phyloP scores from a whole-genome alignment of 441 rosid genomes.

The Biscutella laevigata region DNA sequence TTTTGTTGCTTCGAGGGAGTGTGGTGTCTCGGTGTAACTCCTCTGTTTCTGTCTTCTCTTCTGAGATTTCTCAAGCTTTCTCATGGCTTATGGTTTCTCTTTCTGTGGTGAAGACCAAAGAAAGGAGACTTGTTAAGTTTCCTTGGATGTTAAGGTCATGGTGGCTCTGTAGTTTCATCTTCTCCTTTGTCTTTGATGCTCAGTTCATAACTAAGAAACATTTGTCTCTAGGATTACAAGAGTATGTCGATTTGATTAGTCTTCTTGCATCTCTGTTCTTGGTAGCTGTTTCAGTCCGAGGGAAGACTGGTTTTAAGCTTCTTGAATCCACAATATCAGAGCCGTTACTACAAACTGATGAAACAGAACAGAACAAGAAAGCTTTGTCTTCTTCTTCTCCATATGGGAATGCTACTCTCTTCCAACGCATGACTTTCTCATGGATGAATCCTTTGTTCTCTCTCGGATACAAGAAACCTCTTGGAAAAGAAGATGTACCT shows the following conservation, averaged over 20 bases:
- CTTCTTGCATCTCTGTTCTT: constrained; percentile 53
- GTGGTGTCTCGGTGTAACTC: constrained; percentile 33
- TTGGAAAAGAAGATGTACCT: constrained; percentile 67
- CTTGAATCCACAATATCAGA: constrained; percentile 31
- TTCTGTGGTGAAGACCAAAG: constrained; percentile 30
- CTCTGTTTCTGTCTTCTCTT: constrained; percentile 30
- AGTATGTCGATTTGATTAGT: constrained; percentile 40
- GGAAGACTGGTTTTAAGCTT: constrained; percentile 53
- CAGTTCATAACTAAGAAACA: constrained; percentile 30
- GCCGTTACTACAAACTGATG: constrained; percentile 44
- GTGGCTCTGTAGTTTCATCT: constrained; percentile 78
- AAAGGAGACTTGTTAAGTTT: constrained; percentile 29
- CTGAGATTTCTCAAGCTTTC: constrained; percentile 48
- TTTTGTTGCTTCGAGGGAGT: constrained; percentile 35
- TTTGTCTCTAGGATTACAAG: constrained; percentile 29
- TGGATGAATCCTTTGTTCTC: constrained; percentile 86
- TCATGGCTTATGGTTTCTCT: constrained; percentile 43
- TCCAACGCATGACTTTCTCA: constrained; percentile 77
- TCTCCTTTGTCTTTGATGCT: constrained; percentile 34
- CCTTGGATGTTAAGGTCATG: constrained; percentile 73
- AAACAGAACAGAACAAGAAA: constrained; percentile 27
- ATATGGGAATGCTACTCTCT: constrained; percentile 65
- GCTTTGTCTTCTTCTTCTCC: constrained; percentile 34
- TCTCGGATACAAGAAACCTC: constrained; percentile 65
- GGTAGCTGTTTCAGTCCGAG: constrained; percentile 51